Base-by-base conservation (phyloP, 495 filamentous ascomycete species). In the Tricharina praecox region DNA sequence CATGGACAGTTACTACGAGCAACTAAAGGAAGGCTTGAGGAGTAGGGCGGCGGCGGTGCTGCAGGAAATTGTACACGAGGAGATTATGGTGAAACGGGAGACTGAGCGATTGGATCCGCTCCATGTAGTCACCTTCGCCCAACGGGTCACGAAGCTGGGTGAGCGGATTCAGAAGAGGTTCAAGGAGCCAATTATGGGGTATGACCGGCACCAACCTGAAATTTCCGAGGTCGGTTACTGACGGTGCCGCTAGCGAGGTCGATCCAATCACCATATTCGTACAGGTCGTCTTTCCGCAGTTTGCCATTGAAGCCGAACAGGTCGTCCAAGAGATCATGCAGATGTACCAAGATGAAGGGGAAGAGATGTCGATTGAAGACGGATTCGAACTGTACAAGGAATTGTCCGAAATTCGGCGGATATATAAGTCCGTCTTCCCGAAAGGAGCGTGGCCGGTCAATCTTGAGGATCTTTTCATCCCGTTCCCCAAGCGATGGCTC, bases 401-500 rank as follows among this genome's bases (percentile, higher is more conserved):
- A 53, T 70, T 99, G 30, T 75, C 85, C 8, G 79, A 79, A 53
- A 81, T 95, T 39, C 78, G 86, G 7, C 71, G 73, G 11, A 82
- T 94, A 33, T 84, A 92, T 62, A 64, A 66, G 3, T 72, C 78
- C 39, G 75, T 76, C 25, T 71, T 93, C 25, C 82, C 82, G 0
- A 60, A 64, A 38, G 62, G 64, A 40, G 67, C 68, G 3, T 99
- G 95, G 61, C 78, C 76, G 9, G 92, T 93, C 61, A 71, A 82
- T 51, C 74, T 99, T 35, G 92, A 99, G 64, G 74, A 74, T 34
- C 64, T 90, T 13, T 69, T 99, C 5, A 82, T 81, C 48, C 79
- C 81, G 21, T 99, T 96, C 62, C 88, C 94, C 21, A 94, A 86
- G 86, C 76, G 82, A 23, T 99, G 87, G 86, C 82, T 99, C 50